These are phyloP conservation scores for Penicillium flavigenum DNA, from an alignment of 495 filamentous ascomycete species.

Conservation along the genomic window DNA sequence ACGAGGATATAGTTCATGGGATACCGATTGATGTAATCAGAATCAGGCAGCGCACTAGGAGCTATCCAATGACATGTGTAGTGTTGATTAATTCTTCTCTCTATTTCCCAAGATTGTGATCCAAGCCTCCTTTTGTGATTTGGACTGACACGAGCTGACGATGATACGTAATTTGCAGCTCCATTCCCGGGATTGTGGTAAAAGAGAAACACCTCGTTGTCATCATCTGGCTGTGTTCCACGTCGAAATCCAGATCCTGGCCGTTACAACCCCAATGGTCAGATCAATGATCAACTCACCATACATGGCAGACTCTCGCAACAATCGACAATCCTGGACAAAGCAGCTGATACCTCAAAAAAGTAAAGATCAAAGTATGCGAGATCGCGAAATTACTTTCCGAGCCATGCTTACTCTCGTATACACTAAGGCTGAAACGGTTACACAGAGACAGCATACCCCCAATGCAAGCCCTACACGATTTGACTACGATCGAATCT, in stretches of 20 bases:
- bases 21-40: background rate
- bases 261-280: slow-evolving; percentile 1
- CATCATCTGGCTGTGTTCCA: background rate
- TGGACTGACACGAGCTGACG: slow-evolving; percentile 10
- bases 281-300: background rate
- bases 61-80: too few species aligned
- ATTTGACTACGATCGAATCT: slow-evolving; percentile 4
- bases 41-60: background rate
- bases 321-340: background rate
- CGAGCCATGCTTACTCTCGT: slow-evolving; percentile 3
- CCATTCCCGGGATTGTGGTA: background rate
- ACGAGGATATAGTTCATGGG: background rate
- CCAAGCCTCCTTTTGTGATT: slow-evolving; percentile 5
- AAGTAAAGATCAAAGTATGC: background rate
- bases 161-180: background rate
- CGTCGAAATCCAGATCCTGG: background rate
- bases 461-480: slow-evolving; percentile 1
- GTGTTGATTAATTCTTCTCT: too few species aligned
- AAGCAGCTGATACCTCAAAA: background rate
- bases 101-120: too few species aligned
- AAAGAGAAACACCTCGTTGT: background rate
- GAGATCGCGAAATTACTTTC: background rate
- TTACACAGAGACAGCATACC: background rate
- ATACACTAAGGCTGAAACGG: background rate
- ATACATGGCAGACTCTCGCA: slow-evolving; percentile 1